Evolutionary conservation across 2,329 filamentous ascomycete genomes (phyloP), one percentile per base, ranked within the genome.

Genomic region (Botrytis sinoallii): DNA sequence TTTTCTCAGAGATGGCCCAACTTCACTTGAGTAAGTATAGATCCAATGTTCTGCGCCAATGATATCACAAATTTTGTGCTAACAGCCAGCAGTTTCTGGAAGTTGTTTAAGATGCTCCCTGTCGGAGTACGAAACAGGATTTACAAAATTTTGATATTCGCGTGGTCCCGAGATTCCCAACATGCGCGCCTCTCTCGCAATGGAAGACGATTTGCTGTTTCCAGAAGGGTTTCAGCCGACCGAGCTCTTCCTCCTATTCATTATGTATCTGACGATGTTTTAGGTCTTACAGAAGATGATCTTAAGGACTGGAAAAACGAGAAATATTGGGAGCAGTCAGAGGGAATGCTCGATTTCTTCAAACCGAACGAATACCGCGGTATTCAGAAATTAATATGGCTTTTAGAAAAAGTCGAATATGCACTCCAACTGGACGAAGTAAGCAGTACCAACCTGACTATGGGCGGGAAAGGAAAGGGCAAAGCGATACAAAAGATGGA

Each of bases 171-270:
- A 25, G 66, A 68, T 10, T n/a, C 66, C 3, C 48, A 68, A 25
- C 57, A n/a, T 38, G 66, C 66, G 25, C 35, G 48, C 4, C 66
- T 68, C 22, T 57, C 66, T 32, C 66, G 66, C 9, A 68, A 68
- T 18, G 66, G 66, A 42, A 68, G 66, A 32, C 35, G 66, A 22
- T 68, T 68, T 38, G 6, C 35, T 9, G 12, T 68, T 42, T 68
- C 66, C 20, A 68, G 66, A 29, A 68, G 25, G 42, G 40, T 20
- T n/a, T 25, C 16, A 9, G 25, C 25, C 0, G 22, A n/a, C 5
- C 18, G 18, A 1, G 48, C 66, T 42, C 48, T 68, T 20, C 3
- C 35, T 18, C 38, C 35, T 44, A 16, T 4, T 6, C 25, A 68
- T 29, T 68, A 68, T n/a, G 16, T 68, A 22, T 68, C 66, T 14